A percentile compares a stretch with the other conserved stretches of the same genome.
phyloP scores from a whole-genome alignment of 1,139 yeast species.

The Taphrina populina region DNA sequence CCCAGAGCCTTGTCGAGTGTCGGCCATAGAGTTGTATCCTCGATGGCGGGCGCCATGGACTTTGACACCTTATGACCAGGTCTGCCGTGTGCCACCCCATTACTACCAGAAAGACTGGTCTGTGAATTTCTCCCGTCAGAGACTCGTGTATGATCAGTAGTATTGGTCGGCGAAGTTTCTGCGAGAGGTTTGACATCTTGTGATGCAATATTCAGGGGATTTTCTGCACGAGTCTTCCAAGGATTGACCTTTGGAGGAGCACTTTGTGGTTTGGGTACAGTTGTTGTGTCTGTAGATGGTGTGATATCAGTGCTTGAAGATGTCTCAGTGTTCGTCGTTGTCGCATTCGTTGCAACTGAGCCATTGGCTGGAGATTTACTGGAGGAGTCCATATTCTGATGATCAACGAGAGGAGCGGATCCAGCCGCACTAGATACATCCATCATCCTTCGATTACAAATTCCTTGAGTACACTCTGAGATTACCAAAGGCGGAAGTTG shows the following conservation, averaged over 20 bases:
- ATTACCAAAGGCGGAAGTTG: too few relatives aligned
- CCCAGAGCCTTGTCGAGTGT: slow-evolving; percentile 34
- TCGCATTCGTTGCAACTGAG: slow-evolving; percentile 19
- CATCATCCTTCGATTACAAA: too few relatives aligned
- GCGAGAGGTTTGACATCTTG: background rate
- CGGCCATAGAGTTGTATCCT: slow-evolving; percentile 34
- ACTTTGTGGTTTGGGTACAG: background rate
- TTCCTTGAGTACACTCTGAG: too few relatives aligned
- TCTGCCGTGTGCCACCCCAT: background rate
- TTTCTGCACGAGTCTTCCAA: slow-evolving; percentile 23
- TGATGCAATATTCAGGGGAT: background rate
- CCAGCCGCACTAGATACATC: too few relatives aligned
- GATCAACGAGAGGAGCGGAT: too few relatives aligned
- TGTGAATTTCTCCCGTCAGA: background rate
- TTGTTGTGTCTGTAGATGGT: background rate
- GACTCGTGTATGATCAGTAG: background rate
- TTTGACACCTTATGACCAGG: slow-evolving; percentile 11
- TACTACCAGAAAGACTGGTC: background rate
- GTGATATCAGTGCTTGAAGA: slow-evolving; percentile 4
- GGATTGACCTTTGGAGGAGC: slow-evolving; percentile 31
- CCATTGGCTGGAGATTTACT: slow-evolving; percentile 10
- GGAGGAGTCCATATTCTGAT: background rate
- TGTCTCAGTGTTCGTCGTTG: slow-evolving; percentile 10
- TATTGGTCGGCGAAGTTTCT: background rate
- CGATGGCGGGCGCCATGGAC: slow-evolving; percentile 23